Base-by-base conservation (phyloP, 805 yeast species). In the Pichia sporocuriosa region DNA sequence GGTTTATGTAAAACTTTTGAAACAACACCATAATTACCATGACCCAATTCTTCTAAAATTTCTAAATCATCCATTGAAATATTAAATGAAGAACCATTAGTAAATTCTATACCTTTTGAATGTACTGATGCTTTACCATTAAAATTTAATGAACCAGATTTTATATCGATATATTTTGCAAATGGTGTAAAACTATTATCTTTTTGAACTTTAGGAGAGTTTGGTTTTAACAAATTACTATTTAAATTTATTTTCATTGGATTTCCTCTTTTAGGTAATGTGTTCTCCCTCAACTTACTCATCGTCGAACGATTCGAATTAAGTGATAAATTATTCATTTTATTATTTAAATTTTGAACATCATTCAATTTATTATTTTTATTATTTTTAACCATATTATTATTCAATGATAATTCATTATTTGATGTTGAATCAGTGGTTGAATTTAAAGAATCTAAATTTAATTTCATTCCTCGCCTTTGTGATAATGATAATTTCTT, bases 11-110 rank as follows among this genome's bases (percentile, higher is more conserved):
- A 66, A 3, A 90, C 98, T 62, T 88, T 89, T 19, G 89, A 77
- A 7, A 93, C 98, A 1, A 95, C 85, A 40, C 98, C 98, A 62
- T 93, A 93, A 64, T 93, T 93, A 9, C 98, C 98, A 35, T 90
- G 76, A 2, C 98, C 98, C 35, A 93, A 67, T 62, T 90, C 97
- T 39, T 83, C 95, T 43, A 86, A 69, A 49, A 84, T 78, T 53
- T 83, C 83, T 43, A 84, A 62, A 55, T 93, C 95, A 51, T 87
- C 95, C 41, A 88, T 72, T 3, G 93, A 81, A 29, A 93, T 88
- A 44, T 84, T 70, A 64, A 93, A 89, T 35, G 88, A 80, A 2
- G 89, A 76, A 1, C 98, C 98, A 37, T 84, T 79, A 28, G 85
- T 75, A 55, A 93, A 93, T 59, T 88, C 93, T 37, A 93, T 81